These are phyloP conservation scores for Aspergillus bridgeri DNA, from an alignment of 495 filamentous ascomycete species.

Conservation along the genomic window DNA sequence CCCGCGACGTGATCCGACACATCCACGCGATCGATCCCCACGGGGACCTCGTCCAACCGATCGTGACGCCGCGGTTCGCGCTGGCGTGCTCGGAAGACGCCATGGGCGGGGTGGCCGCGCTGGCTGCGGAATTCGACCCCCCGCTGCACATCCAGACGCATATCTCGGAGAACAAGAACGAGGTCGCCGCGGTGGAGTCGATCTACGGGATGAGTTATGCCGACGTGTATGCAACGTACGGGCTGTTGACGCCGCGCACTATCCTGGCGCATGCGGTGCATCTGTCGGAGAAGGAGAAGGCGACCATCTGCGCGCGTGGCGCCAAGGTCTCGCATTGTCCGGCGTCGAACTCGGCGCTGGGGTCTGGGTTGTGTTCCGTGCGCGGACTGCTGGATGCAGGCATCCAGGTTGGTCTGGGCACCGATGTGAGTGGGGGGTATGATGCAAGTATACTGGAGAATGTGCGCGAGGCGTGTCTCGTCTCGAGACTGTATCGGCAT, in stretches of 20 bases:
- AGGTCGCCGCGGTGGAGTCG: conserved; percentile 63
- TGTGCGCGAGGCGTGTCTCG: conserved; percentile 72
- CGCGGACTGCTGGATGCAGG: conserved; percentile 69
- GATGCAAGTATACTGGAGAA: conserved; percentile 72
- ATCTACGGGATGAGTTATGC: conserved; percentile 65
- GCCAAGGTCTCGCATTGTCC: conserved; percentile 83
- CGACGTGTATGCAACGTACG: conserved; percentile 69
- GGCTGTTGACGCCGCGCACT: conserved; percentile 66
- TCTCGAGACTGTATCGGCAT: conserved; percentile 52
- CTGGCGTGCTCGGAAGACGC: conserved; percentile 63
- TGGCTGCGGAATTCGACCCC: conserved; percentile 54
- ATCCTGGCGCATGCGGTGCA: conserved; percentile 88
- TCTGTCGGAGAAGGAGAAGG: conserved; percentile 59
- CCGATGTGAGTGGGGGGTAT: conserved; percentile 86
- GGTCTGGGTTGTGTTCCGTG: conserved; percentile 69
- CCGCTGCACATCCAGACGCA: conserved; percentile 81
- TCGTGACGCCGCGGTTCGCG: conserved; percentile 89
- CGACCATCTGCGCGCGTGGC: conserved; percentile 54
- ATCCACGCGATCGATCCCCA: conserved; percentile 63
- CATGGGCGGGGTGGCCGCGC: conserved; percentile 57
- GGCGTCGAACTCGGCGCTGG: conserved; percentile 74
- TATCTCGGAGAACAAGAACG: conserved; percentile 77
- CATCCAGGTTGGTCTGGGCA: conserved; percentile 78
- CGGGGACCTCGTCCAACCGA: conserved; percentile 61
- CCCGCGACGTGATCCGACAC: conserved; percentile 61